A percentile compares a stretch with the other conserved stretches of the same genome.
phyloP scores from a whole-genome alignment of 2,329 filamentous ascomycete species.

The Aspergillus pseudoterreus region DNA sequence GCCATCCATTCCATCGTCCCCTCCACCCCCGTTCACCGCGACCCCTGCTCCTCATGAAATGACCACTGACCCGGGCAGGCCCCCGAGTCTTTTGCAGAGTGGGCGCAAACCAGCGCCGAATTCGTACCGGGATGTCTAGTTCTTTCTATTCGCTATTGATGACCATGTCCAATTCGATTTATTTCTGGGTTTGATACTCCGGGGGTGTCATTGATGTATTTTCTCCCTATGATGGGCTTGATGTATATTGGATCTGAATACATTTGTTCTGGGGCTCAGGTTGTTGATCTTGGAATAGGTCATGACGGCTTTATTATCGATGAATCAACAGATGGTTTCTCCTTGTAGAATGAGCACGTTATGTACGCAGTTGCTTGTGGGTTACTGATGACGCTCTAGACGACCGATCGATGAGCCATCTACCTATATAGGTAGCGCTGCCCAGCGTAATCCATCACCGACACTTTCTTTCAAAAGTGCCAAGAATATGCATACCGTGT shows the following conservation, averaged over 20 bases:
- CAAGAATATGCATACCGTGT: too few species aligned
- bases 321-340: too few species aligned
- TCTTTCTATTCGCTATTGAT: conserved; percentile 2
- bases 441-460: too few species aligned
- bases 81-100: conserved; percentile 39
- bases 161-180: neutral
- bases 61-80: conserved; percentile 27
- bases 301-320: too few species aligned
- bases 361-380: too few species aligned
- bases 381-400: too few species aligned
- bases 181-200: neutral
- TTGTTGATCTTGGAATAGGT: too few species aligned
- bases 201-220: neutral
- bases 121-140: conserved; percentile 32
- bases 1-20: conserved; percentile 22
- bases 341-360: too few species aligned
- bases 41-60: conserved; percentile 12
- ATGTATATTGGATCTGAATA: neutral
- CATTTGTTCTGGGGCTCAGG: too few species aligned
- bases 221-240: neutral
- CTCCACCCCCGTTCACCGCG: conserved; percentile 29
- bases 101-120: conserved; percentile 36
- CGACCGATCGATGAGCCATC: too few species aligned
- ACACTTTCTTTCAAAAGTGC: too few species aligned
- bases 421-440: too few species aligned